Base-by-base conservation (phyloP, 140 eudicot species). In the Erigeron philadelphicus region DNA sequence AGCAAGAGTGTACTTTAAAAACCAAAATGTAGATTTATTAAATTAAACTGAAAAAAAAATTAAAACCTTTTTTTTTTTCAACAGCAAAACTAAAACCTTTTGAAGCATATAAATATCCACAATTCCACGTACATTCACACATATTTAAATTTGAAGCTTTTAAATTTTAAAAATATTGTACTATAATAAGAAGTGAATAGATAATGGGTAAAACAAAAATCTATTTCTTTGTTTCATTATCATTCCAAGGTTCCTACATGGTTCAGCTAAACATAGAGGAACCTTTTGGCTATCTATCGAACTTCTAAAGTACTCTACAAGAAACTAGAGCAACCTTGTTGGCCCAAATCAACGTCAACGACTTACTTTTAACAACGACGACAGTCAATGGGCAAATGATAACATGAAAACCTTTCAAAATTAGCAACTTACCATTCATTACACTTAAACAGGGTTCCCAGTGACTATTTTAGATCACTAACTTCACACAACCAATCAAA, bases 111-210 rank as follows among this genome's bases (percentile, higher is more conserved):
- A 25, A 25, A 25, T 25, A 25, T 31, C 38, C 38, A 31, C 38
- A 31, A n/a, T n/a, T n/a, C n/a, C n/a, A n/a, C n/a, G n/a, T 31
- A 31, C 38, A 31, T 31, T 31, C 38, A 31, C 38, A 31, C 38
- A 31, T 31, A 31, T 31, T 31, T 31, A 31, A 56, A 10, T 11
- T 16, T 25, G 42, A 74, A 25, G 72, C 38, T 1, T 74, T 49
- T 66, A 48, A 49, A 25, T 56, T 16, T 7, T 47, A 58, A 75
- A 67, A 44, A 31, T 66, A 19, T 53, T 58, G 62, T 61, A 38
- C 48, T 60, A 13, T 62, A 38, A 44, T 17, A 21, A 38, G 40
- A 54, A 54, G 53, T 54, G 64, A 52, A 31, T 10, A 52, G 13
- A 15, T 16, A 3, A 53, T 41, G 53, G 42, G 13, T 41, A 58